Evolutionary conservation across 2,329 filamentous ascomycete genomes (phyloP).

Genomic region (Claviceps lovelessii): DNA sequence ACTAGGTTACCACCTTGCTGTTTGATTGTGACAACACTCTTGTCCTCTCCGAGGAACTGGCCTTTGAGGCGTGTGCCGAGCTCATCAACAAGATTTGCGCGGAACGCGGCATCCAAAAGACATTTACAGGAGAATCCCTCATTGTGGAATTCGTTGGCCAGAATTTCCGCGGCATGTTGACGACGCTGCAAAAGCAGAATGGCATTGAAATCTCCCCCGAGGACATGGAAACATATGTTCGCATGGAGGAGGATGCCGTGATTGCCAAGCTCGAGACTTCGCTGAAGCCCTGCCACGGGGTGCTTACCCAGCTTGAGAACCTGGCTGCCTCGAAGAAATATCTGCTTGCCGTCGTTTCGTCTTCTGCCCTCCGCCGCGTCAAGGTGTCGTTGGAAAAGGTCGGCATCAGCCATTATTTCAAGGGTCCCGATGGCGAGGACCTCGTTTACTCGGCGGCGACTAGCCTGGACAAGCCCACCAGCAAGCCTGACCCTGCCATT

Average conservation of each 20-base stretch:
- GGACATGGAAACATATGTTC: slow-evolving; percentile 62
- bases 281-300: slow-evolving; percentile 54
- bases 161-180: slow-evolving; percentile 89
- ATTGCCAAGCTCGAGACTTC: slow-evolving; percentile 62
- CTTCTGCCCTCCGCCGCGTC: slow-evolving; percentile 65
- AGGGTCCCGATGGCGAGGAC: slow-evolving; percentile 29
- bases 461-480: slow-evolving; percentile 63
- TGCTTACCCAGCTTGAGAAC: slow-evolving; percentile 51
- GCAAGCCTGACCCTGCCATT: slow-evolving; percentile 82
- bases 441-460: slow-evolving; percentile 72
- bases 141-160: slow-evolving; percentile 82
- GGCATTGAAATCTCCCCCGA: slow-evolving; percentile 52
- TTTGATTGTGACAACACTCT: slow-evolving; percentile 86
- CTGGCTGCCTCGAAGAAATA: slow-evolving; percentile 49
- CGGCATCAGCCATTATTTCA: slow-evolving; percentile 60
- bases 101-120: slow-evolving; percentile 44
- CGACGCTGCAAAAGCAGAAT: slow-evolving; percentile 60
- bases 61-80: slow-evolving; percentile 81
- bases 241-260: slow-evolving; percentile 66
- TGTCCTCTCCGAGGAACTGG: slow-evolving; percentile 77
- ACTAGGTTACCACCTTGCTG: slow-evolving; percentile 50
- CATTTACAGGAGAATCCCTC: slow-evolving; percentile 65
- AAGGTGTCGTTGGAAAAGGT: slow-evolving; percentile 66
- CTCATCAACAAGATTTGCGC: slow-evolving; percentile 76
- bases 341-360: slow-evolving; percentile 65